These are phyloP conservation scores for Trichoderma lentiforme DNA, from an alignment of 2,329 filamentous ascomycete species.

Conservation along the genomic window DNA sequence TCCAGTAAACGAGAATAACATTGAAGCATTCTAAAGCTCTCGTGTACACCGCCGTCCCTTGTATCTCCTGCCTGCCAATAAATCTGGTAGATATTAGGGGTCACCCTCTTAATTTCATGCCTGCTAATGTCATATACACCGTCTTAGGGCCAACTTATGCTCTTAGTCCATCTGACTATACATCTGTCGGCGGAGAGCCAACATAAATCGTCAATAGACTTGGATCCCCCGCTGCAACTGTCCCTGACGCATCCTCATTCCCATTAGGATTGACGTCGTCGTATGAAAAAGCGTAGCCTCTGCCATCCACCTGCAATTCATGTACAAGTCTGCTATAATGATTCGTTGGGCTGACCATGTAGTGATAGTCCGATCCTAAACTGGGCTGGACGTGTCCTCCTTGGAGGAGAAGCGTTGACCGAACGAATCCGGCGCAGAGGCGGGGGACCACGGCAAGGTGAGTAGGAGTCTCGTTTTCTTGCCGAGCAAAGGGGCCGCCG, in stretches of 20 bases:
- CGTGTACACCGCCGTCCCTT: neutral
- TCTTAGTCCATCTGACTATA: neutral
- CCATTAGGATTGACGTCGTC: slow-evolving; percentile 63
- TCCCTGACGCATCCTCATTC: slow-evolving; percentile 48
- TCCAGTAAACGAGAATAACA: neutral
- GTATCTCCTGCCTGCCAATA: too few species aligned
- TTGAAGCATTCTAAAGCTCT: neutral
- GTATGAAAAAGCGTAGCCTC: slow-evolving; percentile 65
- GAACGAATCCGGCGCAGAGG: slow-evolving; percentile 50
- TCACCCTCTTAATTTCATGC: too few species aligned
- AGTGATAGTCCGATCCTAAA: slow-evolving; percentile 39
- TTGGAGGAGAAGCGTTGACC: slow-evolving; percentile 43
- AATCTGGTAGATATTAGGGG: too few species aligned
- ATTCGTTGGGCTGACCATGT: slow-evolving; percentile 42
- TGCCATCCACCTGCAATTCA: slow-evolving; percentile 54
- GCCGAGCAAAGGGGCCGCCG: slow-evolving; percentile 44
- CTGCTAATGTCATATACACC: too few species aligned
- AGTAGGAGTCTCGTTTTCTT: slow-evolving; percentile 36
- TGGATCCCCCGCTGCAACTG: slow-evolving; percentile 27
- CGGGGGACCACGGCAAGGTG: slow-evolving; percentile 45
- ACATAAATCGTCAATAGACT: slow-evolving; percentile 31
- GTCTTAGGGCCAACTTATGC: too few species aligned
- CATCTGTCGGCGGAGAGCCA: slow-evolving; percentile 19
- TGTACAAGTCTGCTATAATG: slow-evolving; percentile 63
- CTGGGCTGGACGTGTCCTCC: slow-evolving; percentile 48